Evolutionary conservation across 257 asterid genomes (phyloP), one percentile per base, ranked within the genome.

Genomic region (Paraleonurus japonicus): DNA sequence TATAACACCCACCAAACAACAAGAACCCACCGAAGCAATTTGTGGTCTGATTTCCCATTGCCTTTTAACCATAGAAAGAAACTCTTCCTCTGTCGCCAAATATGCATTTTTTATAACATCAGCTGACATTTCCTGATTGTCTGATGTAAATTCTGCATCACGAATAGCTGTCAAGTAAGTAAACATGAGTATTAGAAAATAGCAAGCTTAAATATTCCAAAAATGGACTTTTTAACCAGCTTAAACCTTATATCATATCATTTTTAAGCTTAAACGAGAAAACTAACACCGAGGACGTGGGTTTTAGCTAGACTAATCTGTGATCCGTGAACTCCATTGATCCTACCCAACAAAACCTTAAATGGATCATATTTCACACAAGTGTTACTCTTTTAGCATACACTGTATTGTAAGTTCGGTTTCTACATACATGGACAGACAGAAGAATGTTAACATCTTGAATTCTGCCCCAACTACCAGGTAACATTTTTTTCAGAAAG

Each of bases 1-100:
- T 69, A 90, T 59, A 43, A 90, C 61, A 50, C 96, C 97, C 65
- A 82, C 90, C 81, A 90, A 83, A 81, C 96, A 89, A 74, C 97
- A 90, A 2, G 97, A 87, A 41, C 97, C 97, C 75, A 89, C 96
- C 1, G 96, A 87, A 33, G 96, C 97, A 67, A 88, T 77, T 75
- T 87, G 88, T 23, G 97, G 97, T 30, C 60, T 82, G 16, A 53
- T 61, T 69, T 75, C 84, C 97, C 97, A 90, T 66, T 90, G 88
- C 65, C 67, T 79, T 75, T 73, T 85, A 41, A 90, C 96, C 80
- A 83, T 57, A 9, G 89, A 81, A 65, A 90, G 89, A 58, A 90
- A 90, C 16, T 87, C 90, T 37, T 90, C 95, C 69, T 90, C 97
- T 7, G 97, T 90, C n/a, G 78, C 90, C 78, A 87, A 69, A 80